Percentiles rank a stretch among this genome's conserved stretches.
Evolutionary conservation across 371 early-diverging fungal species (phyloP).

Genomic region (Mortierella sp.): DNA sequence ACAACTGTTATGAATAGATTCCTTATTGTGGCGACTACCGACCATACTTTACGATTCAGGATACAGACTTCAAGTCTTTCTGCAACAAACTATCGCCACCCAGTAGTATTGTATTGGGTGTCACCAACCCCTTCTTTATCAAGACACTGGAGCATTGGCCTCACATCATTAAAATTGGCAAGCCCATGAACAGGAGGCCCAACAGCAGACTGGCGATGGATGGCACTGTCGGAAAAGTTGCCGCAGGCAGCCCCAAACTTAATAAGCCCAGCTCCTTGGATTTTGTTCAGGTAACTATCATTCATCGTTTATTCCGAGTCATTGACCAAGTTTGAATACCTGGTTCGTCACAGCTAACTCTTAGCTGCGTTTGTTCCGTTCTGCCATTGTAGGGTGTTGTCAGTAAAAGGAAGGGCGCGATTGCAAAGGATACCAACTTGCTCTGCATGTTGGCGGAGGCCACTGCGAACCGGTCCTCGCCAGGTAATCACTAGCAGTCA

Average conservation of each 20-base stretch:
- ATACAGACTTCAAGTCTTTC: constrained; percentile 88
- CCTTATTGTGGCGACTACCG: constrained; percentile 96
- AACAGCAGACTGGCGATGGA: constrained; percentile 56
- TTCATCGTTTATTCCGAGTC: no score
- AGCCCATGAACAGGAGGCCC: constrained; percentile 63
- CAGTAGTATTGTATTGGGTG: constrained; percentile 90
- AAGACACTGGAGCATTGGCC: constrained; percentile 96
- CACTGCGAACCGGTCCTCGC: constrained; percentile 74
- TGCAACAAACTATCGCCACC: constrained; percentile 80
- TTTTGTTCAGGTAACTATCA: constrained; percentile 66
- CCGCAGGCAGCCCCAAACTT: constrained; percentile 13
- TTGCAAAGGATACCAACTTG: constrained; percentile 82
- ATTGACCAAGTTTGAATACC: background rate
- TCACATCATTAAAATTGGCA: constrained; percentile 84
- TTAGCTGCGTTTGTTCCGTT: background rate
- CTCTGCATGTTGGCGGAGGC: constrained; percentile 81
- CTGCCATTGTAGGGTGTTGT: constrained; percentile 64
- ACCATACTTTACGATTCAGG: constrained; percentile 97
- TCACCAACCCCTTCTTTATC: constrained; percentile 95
- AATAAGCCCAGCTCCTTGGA: constrained; percentile 60
- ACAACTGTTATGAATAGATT: constrained; percentile 64
- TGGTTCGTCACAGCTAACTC: background rate
- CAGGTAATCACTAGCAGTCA: constrained; percentile 56
- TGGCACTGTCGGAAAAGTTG: constrained; percentile 31
- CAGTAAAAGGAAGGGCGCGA: constrained; percentile 86